A percentile compares a stretch with the other conserved stretches of the same genome.
Evolutionary conservation across 176 grass and related monocot genomes (phyloP).

Genomic region (Musa beccarii): DNA sequence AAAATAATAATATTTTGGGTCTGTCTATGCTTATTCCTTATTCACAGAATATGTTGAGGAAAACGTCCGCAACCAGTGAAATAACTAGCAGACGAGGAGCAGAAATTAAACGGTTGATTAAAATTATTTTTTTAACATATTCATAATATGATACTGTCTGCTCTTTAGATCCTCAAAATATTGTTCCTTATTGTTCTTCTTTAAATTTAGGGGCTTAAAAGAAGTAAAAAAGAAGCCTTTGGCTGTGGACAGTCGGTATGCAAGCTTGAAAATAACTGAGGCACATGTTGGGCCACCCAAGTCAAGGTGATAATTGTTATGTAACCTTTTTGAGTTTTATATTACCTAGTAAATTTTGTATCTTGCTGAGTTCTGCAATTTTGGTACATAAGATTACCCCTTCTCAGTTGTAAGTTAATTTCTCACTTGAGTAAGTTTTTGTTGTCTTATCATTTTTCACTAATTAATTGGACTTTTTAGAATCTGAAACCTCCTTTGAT

Average conservation of each 20-base stretch:
- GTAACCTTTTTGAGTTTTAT: neutral
- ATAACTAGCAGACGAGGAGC: neutral
- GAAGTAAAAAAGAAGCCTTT: slow-evolving; percentile 26
- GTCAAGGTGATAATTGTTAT: slow-evolving; percentile 46
- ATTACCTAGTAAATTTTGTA: neutral
- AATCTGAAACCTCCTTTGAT: neutral
- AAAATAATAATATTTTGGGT: neutral
- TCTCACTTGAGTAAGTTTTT: neutral
- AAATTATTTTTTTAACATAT: neutral
- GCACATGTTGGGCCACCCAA: slow-evolving; percentile 41
- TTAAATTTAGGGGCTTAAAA: slow-evolving; percentile 9
- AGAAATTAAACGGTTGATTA: slow-evolving; percentile 12
- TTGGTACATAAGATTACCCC: neutral
- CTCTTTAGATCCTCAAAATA: neutral
- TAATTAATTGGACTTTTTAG: neutral
- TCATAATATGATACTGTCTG: neutral
- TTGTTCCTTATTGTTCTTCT: neutral
- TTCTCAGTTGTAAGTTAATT: neutral
- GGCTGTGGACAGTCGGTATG: slow-evolving; percentile 10
- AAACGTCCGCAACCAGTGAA: neutral
- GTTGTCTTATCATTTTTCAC: neutral
- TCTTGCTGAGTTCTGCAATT: neutral
- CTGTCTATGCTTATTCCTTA: slow-evolving; percentile 12
- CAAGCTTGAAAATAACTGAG: slow-evolving; percentile 20
- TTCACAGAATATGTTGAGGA: neutral